Base-by-base conservation (phyloP, 352 stramenopile species). In the Pythium phragmitis region DNA sequence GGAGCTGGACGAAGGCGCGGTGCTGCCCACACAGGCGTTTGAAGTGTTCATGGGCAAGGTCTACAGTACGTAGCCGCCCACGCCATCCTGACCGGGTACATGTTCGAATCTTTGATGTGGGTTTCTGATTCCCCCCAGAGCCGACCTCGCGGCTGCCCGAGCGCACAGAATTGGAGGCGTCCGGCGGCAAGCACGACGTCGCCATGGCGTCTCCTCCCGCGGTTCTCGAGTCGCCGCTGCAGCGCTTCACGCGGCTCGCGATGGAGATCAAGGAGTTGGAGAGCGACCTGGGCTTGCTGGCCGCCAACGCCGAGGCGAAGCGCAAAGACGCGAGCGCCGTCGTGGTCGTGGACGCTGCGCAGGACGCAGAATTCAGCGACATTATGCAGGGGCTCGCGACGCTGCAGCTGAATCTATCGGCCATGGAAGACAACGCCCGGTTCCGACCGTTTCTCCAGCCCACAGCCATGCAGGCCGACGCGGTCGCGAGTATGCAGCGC, bases 11-110 rank as follows among this genome's bases (percentile, higher is more conserved):
- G 81, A 89, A 60, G 68, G 76, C 12, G 68, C 71, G 28, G 50
- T 92, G 7, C 60, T 74, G 17, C 76, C 79, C 12, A 75, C 67
- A 11, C 69, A 83, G 59, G 83, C 83, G 26, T 92, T 92, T 21
- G 83, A 90, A 53, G 83, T 77, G 6, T 92, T 92, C 54, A 92
- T 92, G 83, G 83, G 83, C 68, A 92, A 90, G 75, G 73, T 92
- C 39, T 92, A 92, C 72, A 90, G 83, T 92, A 50, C 65, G 70
- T 26, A 58, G 26, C 26, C 4, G 26, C 42, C 14, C 42, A 19
- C 42, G 12, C 17, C 8, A 23, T 23, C 2, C 17, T 48, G 14
- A 26, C 13, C n/a, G n/a, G 42, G 14, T 26, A 4, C n/a, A 8
- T 23, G 23, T 26, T 3, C n/a, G 42, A 48, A 23, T 19, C 2